A percentile compares a stretch with the other conserved stretches of the same genome.
Conservation (phyloP, 108 stramenopile genomes). For the Nitzschia sp. region DNA sequence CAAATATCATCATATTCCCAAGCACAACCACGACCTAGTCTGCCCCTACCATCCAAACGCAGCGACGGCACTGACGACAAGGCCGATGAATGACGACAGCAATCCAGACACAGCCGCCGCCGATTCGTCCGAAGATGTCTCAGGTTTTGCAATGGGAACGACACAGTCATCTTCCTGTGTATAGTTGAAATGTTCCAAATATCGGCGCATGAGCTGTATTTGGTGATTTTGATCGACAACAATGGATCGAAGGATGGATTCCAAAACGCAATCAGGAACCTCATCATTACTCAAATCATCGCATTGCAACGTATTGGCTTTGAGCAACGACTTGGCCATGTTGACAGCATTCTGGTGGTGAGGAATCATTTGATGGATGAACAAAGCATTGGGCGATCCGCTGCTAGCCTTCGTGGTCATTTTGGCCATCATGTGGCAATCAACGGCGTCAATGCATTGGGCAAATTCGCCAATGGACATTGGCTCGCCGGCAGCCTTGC, state of each 20-base stretch:
- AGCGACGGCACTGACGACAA: no score
- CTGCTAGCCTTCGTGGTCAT: constrained; percentile 54
- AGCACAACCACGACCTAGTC: no score
- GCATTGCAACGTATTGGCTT: constrained; percentile 36
- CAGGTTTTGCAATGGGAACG: no score
- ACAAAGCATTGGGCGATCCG: constrained; percentile 29
- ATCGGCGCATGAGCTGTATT: constrained; percentile 75
- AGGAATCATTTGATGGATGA: constrained; percentile 92
- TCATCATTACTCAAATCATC: constrained; percentile 46
- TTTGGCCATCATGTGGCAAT: constrained; percentile 70
- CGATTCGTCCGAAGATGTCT: no score
- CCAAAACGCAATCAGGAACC: constrained; percentile 50
- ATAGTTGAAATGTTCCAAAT: constrained; percentile 36
- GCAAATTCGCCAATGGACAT: constrained; percentile 29
- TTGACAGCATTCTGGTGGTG: constrained; percentile 93
- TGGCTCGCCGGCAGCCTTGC: constrained; percentile 1
- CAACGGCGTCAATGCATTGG: constrained; percentile 66
- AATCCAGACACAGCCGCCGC: no score
- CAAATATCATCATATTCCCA: no score
- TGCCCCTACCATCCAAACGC: no score
- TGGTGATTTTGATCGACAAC: constrained; percentile 80
- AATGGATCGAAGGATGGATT: constrained; percentile 57
- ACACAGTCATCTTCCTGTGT: neutral
- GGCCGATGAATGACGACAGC: no score
- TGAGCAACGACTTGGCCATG: constrained; percentile 86